Evolutionary conservation across 148 eudicot species (phyloP), one percentile per base, ranked within the genome.

Genomic region (Chenopodium quinoa): DNA sequence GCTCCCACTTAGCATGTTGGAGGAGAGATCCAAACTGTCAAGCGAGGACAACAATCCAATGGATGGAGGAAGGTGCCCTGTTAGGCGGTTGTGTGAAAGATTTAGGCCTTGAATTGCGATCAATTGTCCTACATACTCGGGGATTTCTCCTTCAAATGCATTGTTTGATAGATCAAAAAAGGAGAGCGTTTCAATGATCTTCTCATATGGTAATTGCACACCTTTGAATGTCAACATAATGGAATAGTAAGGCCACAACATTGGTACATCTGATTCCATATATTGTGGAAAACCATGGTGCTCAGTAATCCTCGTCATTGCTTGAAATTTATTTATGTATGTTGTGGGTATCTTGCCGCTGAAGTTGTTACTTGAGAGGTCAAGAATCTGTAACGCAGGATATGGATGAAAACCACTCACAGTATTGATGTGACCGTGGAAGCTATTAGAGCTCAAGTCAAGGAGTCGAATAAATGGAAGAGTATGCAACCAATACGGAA

Each of bases 111-210:
- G 77, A 2, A 82, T 48, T 7, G 76, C 54, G n/a, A 58, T 9
- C 20, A 87, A 73, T 4, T 68, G 40, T 17, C 86, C 85, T 1
- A 87, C 82, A 50, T 23, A 29, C 2, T 20, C 17, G 2, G 85
- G 81, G 17, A 87, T 84, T 14, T 76, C 79, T 23, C 89, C 87
- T n/a, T 71, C 32, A 54, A 87, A 87, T 16, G 46, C 69, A 54
- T 84, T 87, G 82, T 31, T 23, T 73, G 81, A 79, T 4, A 79
- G 65, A 44, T 79, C 81, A 32, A 79, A 50, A 72, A 16, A 79
- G 34, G 32, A 29, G 70, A 14, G 75, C 13, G 70, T 31, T 31
- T 31, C 32, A 31, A 79, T 71, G 74, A 79, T 79, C 75, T 58
- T 79, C 52, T 40, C 32, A 12, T 37, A 37, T 5, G 44, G 44